Conservation (phyloP, 148 eudicot genomes). For the Rhododendron ferrugineum region DNA sequence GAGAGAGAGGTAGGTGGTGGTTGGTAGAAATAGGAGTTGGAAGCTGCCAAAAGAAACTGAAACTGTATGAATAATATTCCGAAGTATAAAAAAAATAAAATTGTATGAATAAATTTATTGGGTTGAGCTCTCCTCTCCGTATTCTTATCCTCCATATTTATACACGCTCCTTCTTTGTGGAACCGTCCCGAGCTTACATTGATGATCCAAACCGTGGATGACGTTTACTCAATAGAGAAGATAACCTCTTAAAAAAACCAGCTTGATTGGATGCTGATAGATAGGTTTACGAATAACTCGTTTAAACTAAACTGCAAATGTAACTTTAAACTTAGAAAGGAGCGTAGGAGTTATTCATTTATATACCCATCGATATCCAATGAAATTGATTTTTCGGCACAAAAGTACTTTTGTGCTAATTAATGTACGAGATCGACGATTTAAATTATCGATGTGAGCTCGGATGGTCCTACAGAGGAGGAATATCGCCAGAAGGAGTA, state of each 20-base stretch:
- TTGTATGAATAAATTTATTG: neutral
- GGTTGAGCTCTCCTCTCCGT: neutral
- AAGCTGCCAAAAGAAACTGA: conserved; percentile 7
- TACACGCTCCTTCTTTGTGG: neutral
- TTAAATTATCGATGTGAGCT: neutral
- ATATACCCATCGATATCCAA: neutral
- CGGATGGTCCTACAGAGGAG: neutral
- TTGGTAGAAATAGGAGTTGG: conserved; percentile 12
- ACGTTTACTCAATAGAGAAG: neutral
- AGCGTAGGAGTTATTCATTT: neutral
- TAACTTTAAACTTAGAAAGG: neutral
- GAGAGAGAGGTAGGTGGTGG: neutral
- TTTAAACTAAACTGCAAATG: neutral
- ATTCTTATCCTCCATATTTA: neutral
- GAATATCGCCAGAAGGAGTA: neutral
- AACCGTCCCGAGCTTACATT: neutral
- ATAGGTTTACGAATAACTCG: neutral
- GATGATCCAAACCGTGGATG: neutral
- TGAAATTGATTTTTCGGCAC: neutral
- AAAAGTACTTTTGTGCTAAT: neutral
- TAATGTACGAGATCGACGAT: neutral
- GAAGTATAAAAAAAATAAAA: too few species aligned
- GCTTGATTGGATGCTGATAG: neutral
- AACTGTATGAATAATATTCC: neutral
- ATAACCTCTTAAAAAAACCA: neutral